These are phyloP conservation scores for Chara braunii DNA, from an alignment of 139 green algal genomes.

Conservation along the genomic window DNA sequence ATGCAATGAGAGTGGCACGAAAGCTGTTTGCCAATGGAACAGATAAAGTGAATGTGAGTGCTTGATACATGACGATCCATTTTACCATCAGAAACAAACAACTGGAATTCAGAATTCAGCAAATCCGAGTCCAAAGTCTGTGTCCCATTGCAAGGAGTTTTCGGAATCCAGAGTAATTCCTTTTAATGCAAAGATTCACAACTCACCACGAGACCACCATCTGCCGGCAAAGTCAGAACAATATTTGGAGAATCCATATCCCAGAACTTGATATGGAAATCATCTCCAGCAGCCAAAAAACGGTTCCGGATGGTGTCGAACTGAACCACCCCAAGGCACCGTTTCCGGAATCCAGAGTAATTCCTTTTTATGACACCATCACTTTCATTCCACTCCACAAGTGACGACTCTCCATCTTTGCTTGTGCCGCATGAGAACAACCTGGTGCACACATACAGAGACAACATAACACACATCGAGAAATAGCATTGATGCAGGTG, in stretches of 20 bases:
- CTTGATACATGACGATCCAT: no score
- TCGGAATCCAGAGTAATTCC: conserved; percentile 30
- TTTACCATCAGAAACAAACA: no score
- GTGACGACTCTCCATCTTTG: conserved; percentile 38
- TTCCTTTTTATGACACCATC: conserved; percentile 39
- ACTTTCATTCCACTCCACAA: conserved; percentile 47
- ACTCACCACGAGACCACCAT: conserved; percentile 36
- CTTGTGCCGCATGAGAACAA: conserved; percentile 43
- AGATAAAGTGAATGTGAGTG: no score
- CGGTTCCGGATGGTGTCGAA: conserved; percentile 41
- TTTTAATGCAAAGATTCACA: no score
- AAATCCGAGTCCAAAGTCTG: no score
- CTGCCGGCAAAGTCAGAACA: conserved; percentile 27
- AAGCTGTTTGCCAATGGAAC: no score
- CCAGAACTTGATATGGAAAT: conserved; percentile 42
- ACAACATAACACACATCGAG: no score
- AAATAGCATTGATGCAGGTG: no score
- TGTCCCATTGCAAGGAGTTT: no score
- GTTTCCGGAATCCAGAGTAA: conserved; percentile 34
- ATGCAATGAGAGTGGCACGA: no score
- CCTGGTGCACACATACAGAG: no score
- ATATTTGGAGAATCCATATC: conserved; percentile 40
- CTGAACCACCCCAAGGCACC: conserved; percentile 30
- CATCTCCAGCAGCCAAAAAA: conserved; percentile 39
- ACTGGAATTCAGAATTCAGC: no score